Evolutionary conservation across 2,329 filamentous ascomycete genomes (phyloP), one percentile per base, ranked within the genome.

Genomic region (Ascocoryne sarcoides): DNA sequence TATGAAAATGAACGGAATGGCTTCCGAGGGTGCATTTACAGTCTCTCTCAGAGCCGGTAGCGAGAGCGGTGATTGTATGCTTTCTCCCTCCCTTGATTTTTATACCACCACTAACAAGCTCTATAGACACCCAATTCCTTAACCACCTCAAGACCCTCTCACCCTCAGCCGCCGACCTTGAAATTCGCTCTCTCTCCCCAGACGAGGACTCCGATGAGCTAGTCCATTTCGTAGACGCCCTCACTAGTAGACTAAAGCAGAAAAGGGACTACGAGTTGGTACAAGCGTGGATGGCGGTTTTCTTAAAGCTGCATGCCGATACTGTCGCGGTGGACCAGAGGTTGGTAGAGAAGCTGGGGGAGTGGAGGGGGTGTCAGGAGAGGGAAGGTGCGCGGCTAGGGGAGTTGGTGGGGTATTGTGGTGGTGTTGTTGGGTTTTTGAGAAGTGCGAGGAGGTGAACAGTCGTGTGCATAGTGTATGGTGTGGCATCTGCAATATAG

Each of bases 271-370:
- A 94, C 62, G 92, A 98, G 64, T 71, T 98, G 29, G 84, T 87
- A 12, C 89, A 96, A 62, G 87, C 88, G 0, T 98, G 92, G 90
- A 96, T 98, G 88, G 81, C 83, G 2, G 90, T 96, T 1, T 94
- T 96, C 56, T 60, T 98, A 44, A 76, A 81, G 35, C 66, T 95
- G 30, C 90, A 96, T 62, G 72, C 71, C 5, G 79, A 82, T 45
- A 64, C 71, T 12, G 65, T 84, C 10, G 60, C 65, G 0, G 36
- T 44, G 10, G 50, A 56, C 43, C 64, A 67, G 48, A 54, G 61
- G 20, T 61, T 90, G 10, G 68, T 78, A 33, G 65, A 62, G 1
- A 76, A 75, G 4, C 63, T 95, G 45, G 62, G 63, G 38, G 70
- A 73, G 51, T 95, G 87, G 85, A 80, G 80, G 60, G 63, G 62